Evolutionary conservation across 495 filamentous ascomycete genomes (phyloP), one percentile per base, ranked within the genome.

Genomic region (Trichocladium antarcticum): DNA sequence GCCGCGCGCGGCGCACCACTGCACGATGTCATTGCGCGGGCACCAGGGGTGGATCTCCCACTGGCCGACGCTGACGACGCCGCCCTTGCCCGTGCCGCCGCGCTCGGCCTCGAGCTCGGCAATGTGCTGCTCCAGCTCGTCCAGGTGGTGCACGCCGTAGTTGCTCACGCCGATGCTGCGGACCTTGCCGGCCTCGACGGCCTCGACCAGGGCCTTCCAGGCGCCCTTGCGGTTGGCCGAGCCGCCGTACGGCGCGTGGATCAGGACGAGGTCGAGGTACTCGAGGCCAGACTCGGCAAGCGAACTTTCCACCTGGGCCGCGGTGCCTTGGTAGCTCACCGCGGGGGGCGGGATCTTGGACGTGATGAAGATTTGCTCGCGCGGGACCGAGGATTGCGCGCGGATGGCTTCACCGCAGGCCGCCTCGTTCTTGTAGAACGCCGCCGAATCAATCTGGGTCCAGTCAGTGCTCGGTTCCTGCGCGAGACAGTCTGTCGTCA

Each of bases 31-130:
- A 6, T 71, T 70, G 10, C 89, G 72, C 3, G 79, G 71, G n/a
- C 83, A 78, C 86, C 87, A 95, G 1, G 89, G 89, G 60, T 97
- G 90, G 15, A 96, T 69, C 67, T 96, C 89, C 59, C 86, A 85
- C 63, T 95, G 89, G 10, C 85, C 86, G 7, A 95, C 85, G 42
- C 78, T 81, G 57, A 96, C 74, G 17, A 87, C 68, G 3, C 85
- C 86, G 10, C 83, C 87, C 45, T 74, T 79, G 7, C 83, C 84
- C 53, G 75, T 73, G 4, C 75, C 74, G 46, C 78, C 69, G 20
- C 71, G 62, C 57, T 79, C 73, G 14, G 55, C 60, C 55, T 83
- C 79, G 6, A 80, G 68, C 60, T 81, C 72, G 51, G 78, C 74
- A 54, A 89, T 89, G 61, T 87, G 83, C 53, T 61, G 69, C 57